phyloP scores from a whole-genome alignment of 345 rosid genomes.

The Brassica nigra region DNA sequence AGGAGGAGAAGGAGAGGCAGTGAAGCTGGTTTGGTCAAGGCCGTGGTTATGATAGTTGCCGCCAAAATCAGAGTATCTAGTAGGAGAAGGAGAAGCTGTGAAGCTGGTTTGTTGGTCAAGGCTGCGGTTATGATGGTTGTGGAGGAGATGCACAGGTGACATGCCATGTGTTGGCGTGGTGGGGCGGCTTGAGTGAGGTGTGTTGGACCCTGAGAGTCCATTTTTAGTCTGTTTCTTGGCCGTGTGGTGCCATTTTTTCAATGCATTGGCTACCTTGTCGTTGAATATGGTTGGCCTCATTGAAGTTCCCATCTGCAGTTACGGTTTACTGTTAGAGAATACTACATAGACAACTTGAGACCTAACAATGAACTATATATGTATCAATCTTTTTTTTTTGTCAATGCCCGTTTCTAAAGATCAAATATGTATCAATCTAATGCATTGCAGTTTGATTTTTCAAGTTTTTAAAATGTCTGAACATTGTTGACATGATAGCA shows the following conservation, averaged over 20 bases:
- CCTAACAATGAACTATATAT: not conserved
- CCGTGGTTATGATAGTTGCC: conserved; percentile 17
- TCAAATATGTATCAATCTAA: not conserved
- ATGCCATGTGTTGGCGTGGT: conserved; percentile 64
- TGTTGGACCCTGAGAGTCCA: conserved; percentile 52
- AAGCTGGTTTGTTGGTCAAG: conserved; percentile 18
- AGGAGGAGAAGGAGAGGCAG: conserved; percentile 48
- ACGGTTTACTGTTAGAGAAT: conserved; percentile 9
- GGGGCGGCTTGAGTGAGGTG: conserved; percentile 69
- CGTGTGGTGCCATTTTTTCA: conserved; percentile 72
- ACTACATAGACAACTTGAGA: not conserved
- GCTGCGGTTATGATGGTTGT: conserved; percentile 46
- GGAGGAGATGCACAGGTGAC: conserved; percentile 88
- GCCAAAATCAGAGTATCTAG: not conserved
- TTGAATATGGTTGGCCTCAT: conserved; percentile 90
- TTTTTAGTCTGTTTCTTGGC: conserved; percentile 72
- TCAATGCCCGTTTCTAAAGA: too few species aligned
- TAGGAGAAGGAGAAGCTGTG: not conserved
- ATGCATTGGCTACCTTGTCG: conserved; percentile 72
- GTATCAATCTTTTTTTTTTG: not conserved
- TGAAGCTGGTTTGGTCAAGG: conserved; percentile 48
- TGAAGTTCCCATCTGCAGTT: conserved; percentile 77
- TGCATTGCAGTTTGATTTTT: not conserved
- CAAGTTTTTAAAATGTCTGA: not conserved
- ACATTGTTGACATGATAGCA: not conserved